These are phyloP conservation scores for Exophiala phaeomuriformis DNA, from an alignment of 2,329 filamentous ascomycete genomes.

Conservation along the genomic window DNA sequence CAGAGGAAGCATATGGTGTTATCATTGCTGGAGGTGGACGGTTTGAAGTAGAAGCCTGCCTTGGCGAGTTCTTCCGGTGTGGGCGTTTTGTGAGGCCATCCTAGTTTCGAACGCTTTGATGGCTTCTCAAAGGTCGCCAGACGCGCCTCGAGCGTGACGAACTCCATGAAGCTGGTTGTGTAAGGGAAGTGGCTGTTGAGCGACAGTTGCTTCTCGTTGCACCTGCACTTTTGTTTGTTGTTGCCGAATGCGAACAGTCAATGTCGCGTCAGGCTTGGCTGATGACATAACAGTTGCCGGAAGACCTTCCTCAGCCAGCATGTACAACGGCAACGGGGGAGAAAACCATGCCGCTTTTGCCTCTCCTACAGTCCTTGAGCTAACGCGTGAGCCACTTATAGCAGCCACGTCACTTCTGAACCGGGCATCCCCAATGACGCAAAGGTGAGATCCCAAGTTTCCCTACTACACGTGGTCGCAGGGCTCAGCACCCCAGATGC, in stretches of 20 bases:
- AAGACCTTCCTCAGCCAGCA: no score
- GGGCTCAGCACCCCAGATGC: background rate
- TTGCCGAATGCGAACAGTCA: slow-evolving; percentile 1
- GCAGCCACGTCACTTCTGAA: background rate
- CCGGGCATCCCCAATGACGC: background rate
- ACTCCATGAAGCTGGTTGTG: slow-evolving; percentile 18
- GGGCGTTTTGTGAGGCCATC: slow-evolving; percentile 72
- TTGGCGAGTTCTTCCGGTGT: slow-evolving; percentile 68
- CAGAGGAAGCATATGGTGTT: slow-evolving; percentile 89
- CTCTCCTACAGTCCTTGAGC: no score
- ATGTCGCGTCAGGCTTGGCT: background rate
- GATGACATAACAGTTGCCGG: background rate
- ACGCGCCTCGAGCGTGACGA: slow-evolving; percentile 62
- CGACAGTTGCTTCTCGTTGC: background rate
- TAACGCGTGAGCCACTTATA: background rate
- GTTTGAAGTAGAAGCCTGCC: slow-evolving; percentile 86
- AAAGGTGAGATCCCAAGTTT: background rate
- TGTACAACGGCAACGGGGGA: no score
- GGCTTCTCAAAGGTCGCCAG: slow-evolving; percentile 68
- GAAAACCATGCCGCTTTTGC: no score
- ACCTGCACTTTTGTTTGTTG: slow-evolving; percentile 9
- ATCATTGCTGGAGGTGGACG: slow-evolving; percentile 66
- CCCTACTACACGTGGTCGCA: background rate
- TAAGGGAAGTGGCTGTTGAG: background rate
- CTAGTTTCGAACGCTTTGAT: slow-evolving; percentile 50